Percentiles rank a stretch among this genome's conserved stretches.
Conservation (phyloP, 2,329 filamentous ascomycete species). For the Mycocentrospora acerina region DNA sequence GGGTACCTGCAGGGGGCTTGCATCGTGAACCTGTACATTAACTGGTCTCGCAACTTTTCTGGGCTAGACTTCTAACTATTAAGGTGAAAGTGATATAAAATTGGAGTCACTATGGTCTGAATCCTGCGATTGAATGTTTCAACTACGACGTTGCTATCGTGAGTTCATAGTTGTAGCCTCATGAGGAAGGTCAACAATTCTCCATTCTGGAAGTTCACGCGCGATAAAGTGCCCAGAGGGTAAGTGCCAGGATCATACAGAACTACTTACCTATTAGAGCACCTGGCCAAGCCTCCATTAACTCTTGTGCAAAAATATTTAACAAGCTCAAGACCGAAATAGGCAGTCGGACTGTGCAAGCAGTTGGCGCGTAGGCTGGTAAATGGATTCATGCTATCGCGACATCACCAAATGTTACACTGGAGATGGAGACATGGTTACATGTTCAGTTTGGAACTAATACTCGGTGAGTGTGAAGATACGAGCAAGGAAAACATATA, state of each 20-base stretch:
- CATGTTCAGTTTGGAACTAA: too few species aligned
- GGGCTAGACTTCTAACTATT: background rate
- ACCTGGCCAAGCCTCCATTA: constrained; percentile 15
- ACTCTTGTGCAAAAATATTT: constrained; percentile 5
- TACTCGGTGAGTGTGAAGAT: too few species aligned
- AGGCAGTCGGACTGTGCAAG: constrained; percentile 13
- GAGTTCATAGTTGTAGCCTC: constrained; percentile 1
- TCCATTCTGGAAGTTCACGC: constrained; percentile 3
- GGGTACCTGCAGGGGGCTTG: constrained; percentile 10
- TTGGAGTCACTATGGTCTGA: constrained; percentile 5
- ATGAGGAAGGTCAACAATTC: constrained; percentile 18
- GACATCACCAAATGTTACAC: too few species aligned
- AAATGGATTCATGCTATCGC: too few species aligned
- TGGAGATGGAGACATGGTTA: too few species aligned
- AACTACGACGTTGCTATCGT: too few species aligned
- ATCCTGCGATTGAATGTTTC: too few species aligned
- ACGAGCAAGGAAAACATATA: constrained; percentile 18
- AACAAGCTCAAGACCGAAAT: constrained; percentile 8
- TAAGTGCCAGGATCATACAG: constrained; percentile 7
- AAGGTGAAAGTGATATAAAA: background rate
- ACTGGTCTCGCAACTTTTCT: background rate
- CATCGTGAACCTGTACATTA: background rate
- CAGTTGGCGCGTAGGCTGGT: background rate
- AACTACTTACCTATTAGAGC: constrained; percentile 20
- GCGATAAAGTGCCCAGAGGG: constrained; percentile 18